Base-by-base conservation (phyloP, 176 grass and related monocot genomes). In the Neostapfia colusana region DNA sequence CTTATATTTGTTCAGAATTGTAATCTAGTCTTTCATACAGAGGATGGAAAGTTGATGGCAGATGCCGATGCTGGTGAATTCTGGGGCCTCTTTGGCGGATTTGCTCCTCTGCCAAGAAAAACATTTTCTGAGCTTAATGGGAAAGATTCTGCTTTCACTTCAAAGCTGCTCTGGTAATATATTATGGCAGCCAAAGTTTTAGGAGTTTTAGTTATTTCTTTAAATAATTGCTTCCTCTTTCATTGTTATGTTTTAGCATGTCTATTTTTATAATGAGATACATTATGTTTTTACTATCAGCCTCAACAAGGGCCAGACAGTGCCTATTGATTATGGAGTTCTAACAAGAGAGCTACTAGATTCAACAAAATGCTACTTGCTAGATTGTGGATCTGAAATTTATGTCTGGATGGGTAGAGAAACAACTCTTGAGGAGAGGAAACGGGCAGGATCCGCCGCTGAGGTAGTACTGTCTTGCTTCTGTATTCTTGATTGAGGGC, bases 41-140 rank as follows among this genome's bases (percentile, higher is more conserved):
- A 98, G 85, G 95, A 98, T 72, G 95, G 95, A 56, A 98, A 92
- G 76, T 69, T 98, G 77, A 98, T 98, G 95, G 95, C 91, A 76
- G 95, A 98, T 23, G 91, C 83, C 74, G 95, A 98, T 58, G 95
- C 95, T 70, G 95, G 91, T 86, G 95, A 98, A 74, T 98, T 98
- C 75, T 98, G 91, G 95, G 91, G 85, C 25, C 87, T 88, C 27
- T 98, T 98, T 83, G 95, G 95, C 16, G 95, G 95, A 58, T 95
- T 98, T 82, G 91, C 95, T 74, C 95, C 95, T 83, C 83, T 98
- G 55, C 91, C 91, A 75, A 92, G 95, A 67, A 98, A 98, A 76
- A 74, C 69, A 57, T 81, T 88, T 82, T 88, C 85, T 85, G 89
- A 92, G 14, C 60, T 75, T 67, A 91, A 90, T 73, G 89, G 89